These are phyloP conservation scores for Hordeum vulgare DNA, from an alignment of 176 grass and related monocot species.

Conservation along the genomic window MorexV3_pseudomolecules_assembly NC_058518.1:392151853-392152352, in stretches of 20 bases:
- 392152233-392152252: constrained; percentile 60
- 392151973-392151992: constrained; percentile 32
- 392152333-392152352: constrained; percentile 89
- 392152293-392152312: constrained; percentile 78
- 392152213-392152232: background rate
- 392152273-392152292: constrained; percentile 85
- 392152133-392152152: background rate
- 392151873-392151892: constrained; percentile 67
- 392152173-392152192: background rate
- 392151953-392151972: constrained; percentile 57
- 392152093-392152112: constrained; percentile 76
- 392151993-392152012: background rate
- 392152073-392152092: constrained; percentile 40
- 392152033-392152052: constrained; percentile 61
- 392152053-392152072: constrained; percentile 48
- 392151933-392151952: constrained; percentile 95
- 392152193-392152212: background rate
- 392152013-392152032: background rate
- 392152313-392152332: constrained; percentile 64
- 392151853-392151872: constrained; percentile 92
- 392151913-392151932: constrained; percentile 68
- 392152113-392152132: constrained; percentile 73
- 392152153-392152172: background rate
- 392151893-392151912: constrained; percentile 87
- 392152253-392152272: constrained; percentile 76